A percentile compares a stretch with the other conserved stretches of the same genome.
phyloP scores from a whole-genome alignment of 192 early-diverging fungal species.

The Pilaira anomala region DNA sequence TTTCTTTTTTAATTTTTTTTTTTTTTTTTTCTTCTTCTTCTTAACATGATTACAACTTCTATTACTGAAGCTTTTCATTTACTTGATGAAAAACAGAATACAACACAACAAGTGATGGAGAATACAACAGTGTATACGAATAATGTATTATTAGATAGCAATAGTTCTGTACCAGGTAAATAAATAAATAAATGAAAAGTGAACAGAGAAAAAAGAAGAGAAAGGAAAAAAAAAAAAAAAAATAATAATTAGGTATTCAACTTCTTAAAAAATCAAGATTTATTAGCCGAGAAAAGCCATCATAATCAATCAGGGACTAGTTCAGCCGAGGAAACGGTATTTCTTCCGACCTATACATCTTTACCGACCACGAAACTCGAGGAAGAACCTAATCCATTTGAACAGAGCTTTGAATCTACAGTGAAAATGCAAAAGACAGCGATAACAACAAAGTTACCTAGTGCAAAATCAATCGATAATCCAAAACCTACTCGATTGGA shows the following conservation, averaged over 20 bases:
- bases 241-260: too few relatives aligned
- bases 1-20: background rate
- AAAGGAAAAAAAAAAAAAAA: too few relatives aligned
- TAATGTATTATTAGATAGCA: background rate
- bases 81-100: too few relatives aligned
- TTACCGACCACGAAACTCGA: slow-evolving; percentile 57
- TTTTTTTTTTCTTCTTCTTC: background rate
- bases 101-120: too few relatives aligned
- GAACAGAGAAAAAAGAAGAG: background rate
- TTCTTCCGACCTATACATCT: slow-evolving; percentile 5
- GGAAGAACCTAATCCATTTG: slow-evolving; percentile 87
- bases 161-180: background rate
- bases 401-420: slow-evolving; percentile 63
- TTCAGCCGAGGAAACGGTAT: background rate
- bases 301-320: background rate
- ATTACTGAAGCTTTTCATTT: too few relatives aligned
- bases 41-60: background rate
- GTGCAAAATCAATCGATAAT: slow-evolving; percentile 55
- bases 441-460: slow-evolving; percentile 47
- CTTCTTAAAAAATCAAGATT: background rate
- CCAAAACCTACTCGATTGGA: slow-evolving; percentile 3
- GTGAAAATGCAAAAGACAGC: slow-evolving; percentile 8
- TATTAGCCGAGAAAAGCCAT: background rate
- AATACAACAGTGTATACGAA: too few relatives aligned
- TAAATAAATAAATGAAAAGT: background rate